Conservation (phyloP, 768 basidiomycete species). For the Amanita phalloides region DNA sequence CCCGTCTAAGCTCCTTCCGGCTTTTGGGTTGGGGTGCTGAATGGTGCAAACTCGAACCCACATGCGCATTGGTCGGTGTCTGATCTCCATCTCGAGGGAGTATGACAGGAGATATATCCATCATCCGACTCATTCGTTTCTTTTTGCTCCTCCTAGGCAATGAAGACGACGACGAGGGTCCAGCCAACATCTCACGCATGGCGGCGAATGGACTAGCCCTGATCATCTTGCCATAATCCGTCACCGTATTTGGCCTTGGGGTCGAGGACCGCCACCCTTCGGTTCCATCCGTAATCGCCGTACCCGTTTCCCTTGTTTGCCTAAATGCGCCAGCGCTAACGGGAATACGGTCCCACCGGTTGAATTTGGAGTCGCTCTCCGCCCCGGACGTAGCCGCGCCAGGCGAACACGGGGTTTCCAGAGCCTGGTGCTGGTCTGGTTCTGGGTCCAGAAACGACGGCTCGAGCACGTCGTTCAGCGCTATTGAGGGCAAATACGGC, state of each 20-base stretch:
- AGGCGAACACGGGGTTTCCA: slow-evolving; percentile 12
- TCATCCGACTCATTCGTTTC: slow-evolving; percentile 17
- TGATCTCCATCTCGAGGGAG: slow-evolving; percentile 45
- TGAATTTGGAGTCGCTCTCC: slow-evolving; percentile 33
- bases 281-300: slow-evolving; percentile 9
- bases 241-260: slow-evolving; percentile 19
- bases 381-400: slow-evolving; percentile 14
- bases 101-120: slow-evolving; percentile 39
- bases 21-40: slow-evolving; percentile 30
- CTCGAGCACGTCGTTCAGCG: slow-evolving; percentile 70
- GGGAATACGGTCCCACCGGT: slow-evolving; percentile 66
- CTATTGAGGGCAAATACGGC: slow-evolving; percentile 25
- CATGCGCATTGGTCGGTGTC: slow-evolving; percentile 30
- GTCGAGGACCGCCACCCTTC: slow-evolving; percentile 27
- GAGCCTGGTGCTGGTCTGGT: slow-evolving; percentile 10
- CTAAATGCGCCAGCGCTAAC: slow-evolving; percentile 65
- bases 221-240: slow-evolving; percentile 38
- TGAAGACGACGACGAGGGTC: slow-evolving; percentile 3
- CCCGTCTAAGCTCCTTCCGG: slow-evolving; percentile 54
- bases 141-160: slow-evolving; percentile 4
- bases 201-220: slow-evolving; percentile 45
- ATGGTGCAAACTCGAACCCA: slow-evolving; percentile 16
- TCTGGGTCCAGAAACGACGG: slow-evolving; percentile 60
- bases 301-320: slow-evolving; percentile 36
- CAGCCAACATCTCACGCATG: slow-evolving; percentile 42